Percentiles rank a stretch among this genome's conserved stretches.
These are phyloP conservation scores for Teratosphaeriaceae sp. DNA, from an alignment of 2,329 filamentous ascomycete species.

Conservation along the genomic window DNA sequence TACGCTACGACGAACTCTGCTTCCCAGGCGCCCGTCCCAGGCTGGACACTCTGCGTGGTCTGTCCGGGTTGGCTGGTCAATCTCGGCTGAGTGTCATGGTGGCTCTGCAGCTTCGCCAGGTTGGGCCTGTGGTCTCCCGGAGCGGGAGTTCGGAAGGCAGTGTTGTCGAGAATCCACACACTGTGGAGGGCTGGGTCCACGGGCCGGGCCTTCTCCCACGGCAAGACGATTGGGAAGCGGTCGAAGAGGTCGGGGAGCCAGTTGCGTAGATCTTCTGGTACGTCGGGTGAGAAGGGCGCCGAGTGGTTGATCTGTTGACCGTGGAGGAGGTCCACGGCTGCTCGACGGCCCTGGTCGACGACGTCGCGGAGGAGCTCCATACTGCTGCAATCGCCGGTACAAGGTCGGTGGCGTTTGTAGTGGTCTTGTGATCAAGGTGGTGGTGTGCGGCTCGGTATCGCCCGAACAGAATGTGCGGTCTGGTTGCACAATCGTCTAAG, in stretches of 20 bases:
- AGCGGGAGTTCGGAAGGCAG: conserved; percentile 57
- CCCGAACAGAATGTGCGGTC: too few relatives aligned
- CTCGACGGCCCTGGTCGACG: conserved; percentile 21
- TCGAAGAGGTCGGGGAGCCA: conserved; percentile 30
- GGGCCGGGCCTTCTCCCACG: conserved; percentile 26
- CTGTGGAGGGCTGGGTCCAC: conserved; percentile 61
- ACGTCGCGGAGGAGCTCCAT: conserved; percentile 24
- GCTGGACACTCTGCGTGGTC: conserved; percentile 11
- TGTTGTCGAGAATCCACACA: conserved; percentile 89
- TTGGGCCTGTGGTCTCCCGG: conserved; percentile 17
- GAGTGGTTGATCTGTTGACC: conserved; percentile 21
- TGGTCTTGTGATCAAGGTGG: background rate
- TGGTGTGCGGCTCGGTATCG: background rate
- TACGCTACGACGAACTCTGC: conserved; percentile 79
- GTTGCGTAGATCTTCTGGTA: conserved; percentile 24
- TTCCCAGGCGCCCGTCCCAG: conserved; percentile 53
- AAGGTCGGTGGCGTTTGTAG: background rate
- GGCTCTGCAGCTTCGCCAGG: conserved; percentile 13
- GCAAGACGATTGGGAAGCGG: conserved; percentile 48
- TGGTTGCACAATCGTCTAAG: too few relatives aligned
- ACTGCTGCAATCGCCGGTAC: background rate
- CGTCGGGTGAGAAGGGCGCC: conserved; percentile 26
- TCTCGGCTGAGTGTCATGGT: conserved; percentile 16
- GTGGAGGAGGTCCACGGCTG: conserved; percentile 21
- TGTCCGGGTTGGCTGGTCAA: conserved; percentile 26